A percentile compares a stretch with the other conserved stretches of the same genome.
phyloP scores from a whole-genome alignment of 1,284 basidiomycete genomes.

The Somion occarium region DNA sequence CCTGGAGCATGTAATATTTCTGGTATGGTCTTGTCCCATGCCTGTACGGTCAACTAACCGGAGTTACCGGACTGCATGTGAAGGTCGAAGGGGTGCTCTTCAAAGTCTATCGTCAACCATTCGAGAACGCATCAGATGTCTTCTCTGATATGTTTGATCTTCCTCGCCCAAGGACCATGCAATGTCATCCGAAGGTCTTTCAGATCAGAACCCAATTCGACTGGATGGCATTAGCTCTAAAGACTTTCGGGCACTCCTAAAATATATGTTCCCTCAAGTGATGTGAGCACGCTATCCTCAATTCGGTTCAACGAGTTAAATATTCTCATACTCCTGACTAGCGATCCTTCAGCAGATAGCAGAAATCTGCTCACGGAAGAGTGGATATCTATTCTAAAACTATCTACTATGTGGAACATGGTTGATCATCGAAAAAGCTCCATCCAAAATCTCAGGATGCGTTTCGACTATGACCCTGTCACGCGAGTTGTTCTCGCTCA shows the following conservation, averaged over 20 bases:
- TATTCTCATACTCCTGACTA: not conserved
- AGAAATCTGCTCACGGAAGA: not conserved
- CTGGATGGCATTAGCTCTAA: not conserved
- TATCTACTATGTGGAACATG: not conserved
- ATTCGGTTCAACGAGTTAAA: not conserved
- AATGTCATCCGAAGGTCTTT: not conserved
- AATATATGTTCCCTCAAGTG: not conserved
- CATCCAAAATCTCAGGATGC: not conserved
- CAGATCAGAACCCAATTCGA: not conserved
- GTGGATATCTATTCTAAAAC: not conserved
- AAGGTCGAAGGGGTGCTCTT: conserved; percentile 37
- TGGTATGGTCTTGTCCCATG: not conserved
- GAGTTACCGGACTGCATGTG: not conserved
- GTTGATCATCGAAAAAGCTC: not conserved
- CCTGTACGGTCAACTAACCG: not conserved
- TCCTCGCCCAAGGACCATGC: not conserved
- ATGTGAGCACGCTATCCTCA: not conserved
- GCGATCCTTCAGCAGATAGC: not conserved
- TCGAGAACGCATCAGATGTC: conserved; percentile 1
- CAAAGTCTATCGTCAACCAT: conserved; percentile 20
- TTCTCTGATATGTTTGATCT: not conserved
- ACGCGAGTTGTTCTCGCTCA: not conserved
- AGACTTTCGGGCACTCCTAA: not conserved
- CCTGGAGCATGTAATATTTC: not conserved
- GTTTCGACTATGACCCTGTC: not conserved